A percentile compares a stretch with the other conserved stretches of the same genome.
Conservation (phyloP, 2,329 filamentous ascomycete species). For the Aspergillus sp. region DNA sequence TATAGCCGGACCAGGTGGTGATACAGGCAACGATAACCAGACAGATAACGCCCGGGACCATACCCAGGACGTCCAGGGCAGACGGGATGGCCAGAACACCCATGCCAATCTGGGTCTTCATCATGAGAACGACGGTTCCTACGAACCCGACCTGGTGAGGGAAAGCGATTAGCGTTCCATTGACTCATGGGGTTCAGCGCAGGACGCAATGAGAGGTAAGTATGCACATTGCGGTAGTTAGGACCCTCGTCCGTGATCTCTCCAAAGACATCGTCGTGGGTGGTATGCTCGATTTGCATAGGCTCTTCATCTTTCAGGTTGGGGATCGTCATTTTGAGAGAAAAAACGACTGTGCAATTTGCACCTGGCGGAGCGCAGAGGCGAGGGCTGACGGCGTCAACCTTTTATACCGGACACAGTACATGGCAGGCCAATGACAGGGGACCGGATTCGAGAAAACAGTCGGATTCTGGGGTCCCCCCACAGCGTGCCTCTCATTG, state of each 20-base stretch:
- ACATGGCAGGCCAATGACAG: too few species aligned
- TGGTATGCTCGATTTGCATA: too few species aligned
- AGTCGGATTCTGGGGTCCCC: too few species aligned
- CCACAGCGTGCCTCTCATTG: too few species aligned
- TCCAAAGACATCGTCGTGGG: constrained; percentile 6
- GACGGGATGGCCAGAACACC: constrained; percentile 51
- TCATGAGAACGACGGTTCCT: constrained; percentile 45
- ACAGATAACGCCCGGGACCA: constrained; percentile 50
- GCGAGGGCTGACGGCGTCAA: too few species aligned
- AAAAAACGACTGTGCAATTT: too few species aligned
- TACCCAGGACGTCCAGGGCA: constrained; percentile 47
- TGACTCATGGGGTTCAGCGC: background rate
- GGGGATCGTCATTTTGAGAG: too few species aligned
- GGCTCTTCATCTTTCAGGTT: too few species aligned
- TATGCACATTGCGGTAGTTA: constrained; percentile 7
- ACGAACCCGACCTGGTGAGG: constrained; percentile 40
- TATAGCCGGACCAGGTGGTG: constrained; percentile 51
- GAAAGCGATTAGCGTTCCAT: background rate
- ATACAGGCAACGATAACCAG: constrained; percentile 43
- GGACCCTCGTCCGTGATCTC: constrained; percentile 3
- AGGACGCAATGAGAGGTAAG: too few species aligned
- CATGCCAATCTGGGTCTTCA: constrained; percentile 49
- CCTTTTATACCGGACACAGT: too few species aligned
- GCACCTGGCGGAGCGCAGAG: too few species aligned
- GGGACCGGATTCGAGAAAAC: too few species aligned